Evolutionary conservation across 306 rosid species (phyloP), one percentile per base, ranked within the genome.

Genomic region (Rosa lucieae): DNA sequence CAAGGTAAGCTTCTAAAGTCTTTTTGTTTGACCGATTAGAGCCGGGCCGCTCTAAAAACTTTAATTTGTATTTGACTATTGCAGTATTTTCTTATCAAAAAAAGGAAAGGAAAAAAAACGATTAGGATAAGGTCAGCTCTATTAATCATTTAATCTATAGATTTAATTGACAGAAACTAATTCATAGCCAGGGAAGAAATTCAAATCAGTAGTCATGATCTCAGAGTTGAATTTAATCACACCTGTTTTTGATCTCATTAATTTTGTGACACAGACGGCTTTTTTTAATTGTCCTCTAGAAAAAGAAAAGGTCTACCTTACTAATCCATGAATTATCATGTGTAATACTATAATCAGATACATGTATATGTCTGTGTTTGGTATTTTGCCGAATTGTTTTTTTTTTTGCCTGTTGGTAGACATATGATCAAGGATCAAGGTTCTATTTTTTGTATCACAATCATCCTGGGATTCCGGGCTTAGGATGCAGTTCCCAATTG

Each of bases 201-300:
- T 75, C 11, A 63, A 76, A 51, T 10, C 46, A 44, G 5, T 26
- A 63, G 47, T 69, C 66, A 70, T 26, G 68, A 62, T 68, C 15
- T 44, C 20, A 12, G 72, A 23, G 69, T 40, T 75, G 84, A 77
- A 56, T 56, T 79, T 56, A 14, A 29, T 18, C 17, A 12, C 7
- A 29, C 29, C 20, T 55, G 3, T 12, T 56, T 4, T 56, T n/a
- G 0, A 55, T 20, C 29, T 55, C 10, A 55, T 55, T 55, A 55
- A 18, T 55, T 3, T 0, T 3, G 20, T 55, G 61, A 55, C 62
- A 21, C 35, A 21, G 35, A 21, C 65, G 65, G 37, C 35, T 59
- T 21, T 20, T 43, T 56, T 3, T n/a, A n/a, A 6, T 17, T 51
- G n/a, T 52, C 21, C 20, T 52, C n/a, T 15, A 15, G n/a, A 51